Base-by-base conservation (phyloP, 768 basidiomycete species). In the Cantharellus anzutake region DNA sequence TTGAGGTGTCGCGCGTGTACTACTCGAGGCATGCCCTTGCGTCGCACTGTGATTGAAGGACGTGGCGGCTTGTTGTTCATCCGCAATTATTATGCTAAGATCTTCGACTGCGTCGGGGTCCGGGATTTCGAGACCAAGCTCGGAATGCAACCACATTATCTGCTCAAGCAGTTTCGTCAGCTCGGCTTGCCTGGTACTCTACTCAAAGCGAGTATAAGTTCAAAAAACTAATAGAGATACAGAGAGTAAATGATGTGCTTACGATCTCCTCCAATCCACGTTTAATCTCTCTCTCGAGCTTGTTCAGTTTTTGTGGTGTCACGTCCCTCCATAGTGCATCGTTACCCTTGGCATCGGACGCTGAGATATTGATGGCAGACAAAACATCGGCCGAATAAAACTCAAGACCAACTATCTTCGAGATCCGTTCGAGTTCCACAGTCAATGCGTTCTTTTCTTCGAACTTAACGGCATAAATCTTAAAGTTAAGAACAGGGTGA, bases 231-330 rank as follows among this genome's bases (percentile, higher is more conserved):
- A 11, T 5, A 16, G 35, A 44, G 44, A 56, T 35, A 51, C 53
- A 42, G 7, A 37, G 44, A 57, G 4, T 11, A 52, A 58, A 59
- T 48, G 62, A 39, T 16, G 44, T 29, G 74, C 85, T 66, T 65
- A 89, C 85, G 59, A 89, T 77, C 78, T 93, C 90, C n/a, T 78
- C 78, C 70, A 90, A 90, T 5, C 86, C 88, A 58, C 84, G 75
- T 5, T 86, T 81, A 16, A 91, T 76, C 66, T 92, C 88, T 67
- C 86, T 84, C 74, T 92, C 87, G 3, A 93, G 73, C 65, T 74
- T 82, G 52, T 80, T 75, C 66, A 93, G 87, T 7, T 85, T 78
- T 63, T 91, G 88, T 0, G 84, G 82, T 5, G 81, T 83, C 14
- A 91, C 85, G 65, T 92, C 85, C 29, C 52, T 11, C 59, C 29